phyloP scores from a whole-genome alignment of 352 stramenopile genomes.

The Globisporangium rhizosaccharum region DNA sequence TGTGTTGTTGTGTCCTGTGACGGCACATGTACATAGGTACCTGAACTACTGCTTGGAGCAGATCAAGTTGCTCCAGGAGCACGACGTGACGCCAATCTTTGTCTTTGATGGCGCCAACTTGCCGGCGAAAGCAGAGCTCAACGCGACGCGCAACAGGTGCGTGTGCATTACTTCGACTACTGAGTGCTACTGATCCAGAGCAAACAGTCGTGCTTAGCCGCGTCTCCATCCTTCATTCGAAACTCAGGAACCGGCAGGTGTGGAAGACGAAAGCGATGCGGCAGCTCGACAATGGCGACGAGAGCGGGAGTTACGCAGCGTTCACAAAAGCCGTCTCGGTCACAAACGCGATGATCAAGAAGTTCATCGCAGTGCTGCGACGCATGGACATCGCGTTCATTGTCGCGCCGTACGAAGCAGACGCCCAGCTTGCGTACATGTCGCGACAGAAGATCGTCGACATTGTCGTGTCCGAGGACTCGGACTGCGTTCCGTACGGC shows the following conservation, averaged over 20 bases:
- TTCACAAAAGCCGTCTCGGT: conserved; percentile 59
- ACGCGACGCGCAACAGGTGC: conserved; percentile 41
- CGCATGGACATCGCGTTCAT: conserved; percentile 86
- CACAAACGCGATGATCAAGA: conserved; percentile 72
- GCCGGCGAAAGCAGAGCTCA: conserved; percentile 79
- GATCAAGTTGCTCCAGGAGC: conserved; percentile 81
- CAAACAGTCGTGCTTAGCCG: not conserved
- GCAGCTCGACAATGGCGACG: conserved; percentile 18
- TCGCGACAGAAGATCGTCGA: conserved; percentile 86
- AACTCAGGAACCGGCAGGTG: conserved; percentile 23
- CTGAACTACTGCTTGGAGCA: conserved; percentile 86
- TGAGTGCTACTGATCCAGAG: not conserved
- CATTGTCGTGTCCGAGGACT: conserved; percentile 96
- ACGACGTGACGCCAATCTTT: conserved; percentile 84
- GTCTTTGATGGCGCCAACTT: conserved; percentile 93
- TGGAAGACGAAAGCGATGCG: conserved; percentile 40
- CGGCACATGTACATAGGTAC: conserved; percentile 60
- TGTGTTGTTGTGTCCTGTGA: not conserved
- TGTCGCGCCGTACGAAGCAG: conserved; percentile 96
- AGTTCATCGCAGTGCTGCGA: conserved; percentile 52
- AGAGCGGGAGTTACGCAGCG: conserved; percentile 16
- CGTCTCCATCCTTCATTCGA: not conserved
- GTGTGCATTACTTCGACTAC: not conserved
- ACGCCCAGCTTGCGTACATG: conserved; percentile 96
- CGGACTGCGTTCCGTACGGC: conserved; percentile 93